Evolutionary conservation across 164 flowering plant species (phyloP), one percentile per base, ranked within the genome.

Genomic region (Magnolia changhungtana): DNA sequence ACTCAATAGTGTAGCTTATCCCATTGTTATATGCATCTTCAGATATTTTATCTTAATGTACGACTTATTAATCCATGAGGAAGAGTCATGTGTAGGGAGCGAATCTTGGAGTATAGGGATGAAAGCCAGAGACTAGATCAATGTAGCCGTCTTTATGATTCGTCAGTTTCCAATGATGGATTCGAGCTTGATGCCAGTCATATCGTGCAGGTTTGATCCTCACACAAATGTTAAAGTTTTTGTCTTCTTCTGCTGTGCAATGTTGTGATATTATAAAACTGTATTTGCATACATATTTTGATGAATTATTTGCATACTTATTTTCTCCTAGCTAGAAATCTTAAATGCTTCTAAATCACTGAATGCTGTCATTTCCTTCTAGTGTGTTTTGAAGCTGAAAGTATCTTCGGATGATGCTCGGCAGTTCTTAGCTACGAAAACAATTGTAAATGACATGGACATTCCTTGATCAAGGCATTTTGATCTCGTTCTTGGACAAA

Each of bases 41-140:
- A 37, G 45, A 37, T 37, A 37, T 37, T 37, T 37, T 37, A 37
- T 37, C 45, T 37, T 7, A 37, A 37, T 0, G 7, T 37, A 19
- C 19, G 58, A 70, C 13, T 70, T 70, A 16, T 70, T 70, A n/a
- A 50, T 18, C 19, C 58, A 49, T 20, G n/a, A 29, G 71, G 50
- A 20, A 65, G 61, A 13, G 49, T 37, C 19, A 2, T 63, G 16
- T 80, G 65, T 76, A 95, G 99, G 90, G 98, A 87, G 83, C 86
- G 88, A 80, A 85, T 94, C 69, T 77, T 96, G 89, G 98, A 90
- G 85, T 87, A 86, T 75, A 89, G 95, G 78, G 97, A 87, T 77
- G 98, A 96, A 76, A 94, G 98, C 80, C 97, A 91, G 84, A 85
- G 95, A 79, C 81, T 96, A 61, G 99, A 96, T 76, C 98, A 94